Evolutionary conservation across 139 green algal genomes (phyloP), one percentile per base, ranked within the genome.

Genomic region (Protoeuglena noctilucae): DNA sequence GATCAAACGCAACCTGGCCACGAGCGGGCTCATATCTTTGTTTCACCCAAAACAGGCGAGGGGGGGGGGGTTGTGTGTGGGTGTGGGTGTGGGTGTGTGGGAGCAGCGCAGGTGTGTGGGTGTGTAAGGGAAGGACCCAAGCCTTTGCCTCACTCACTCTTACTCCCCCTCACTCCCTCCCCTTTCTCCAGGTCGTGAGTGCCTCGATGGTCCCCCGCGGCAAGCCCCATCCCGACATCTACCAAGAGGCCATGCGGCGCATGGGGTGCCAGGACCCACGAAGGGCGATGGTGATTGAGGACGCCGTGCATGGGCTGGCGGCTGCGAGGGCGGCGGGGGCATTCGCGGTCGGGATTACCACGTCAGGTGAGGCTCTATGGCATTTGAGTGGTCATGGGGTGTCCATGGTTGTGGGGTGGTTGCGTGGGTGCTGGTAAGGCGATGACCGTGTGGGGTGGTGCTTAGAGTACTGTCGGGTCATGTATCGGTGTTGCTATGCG

Each of bases 221-320:
- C 28, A 88, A 88, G 60, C 80, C 80, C 0, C 72, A 71, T 1
- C 82, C 82, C 1, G 82, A 91, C 47, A 74, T 91, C 16, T 91
- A 87, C 61, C 19, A 83, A 9, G 78, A 82, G 48, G 70, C 68
- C 2, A 59, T 91, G 58, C 41, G 53, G 25, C 60, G 67, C 4
- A 16, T 82, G 58, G 70, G 68, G 34, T 84, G 72, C 68, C 43
- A 39, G 24, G 63, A 80, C 29, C 29, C 58, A 14, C 26, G 25
- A 7, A 29, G 50, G 0, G 71, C 63, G 5, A 24, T 87, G 6
- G 66, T 88, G n/a, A 60, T 88, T 2, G 79, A 88, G 59, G 76
- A 82, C 48, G 71, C 82, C 6, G 69, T 86, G 4, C 72, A 86
- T 28, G 82, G 81, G 0, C 56, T 86, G n/a, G 67, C 69, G 52